Evolutionary conservation across 495 filamentous ascomycete genomes (phyloP).

Genomic region (Friedmanniomyces endolithicus): DNA sequence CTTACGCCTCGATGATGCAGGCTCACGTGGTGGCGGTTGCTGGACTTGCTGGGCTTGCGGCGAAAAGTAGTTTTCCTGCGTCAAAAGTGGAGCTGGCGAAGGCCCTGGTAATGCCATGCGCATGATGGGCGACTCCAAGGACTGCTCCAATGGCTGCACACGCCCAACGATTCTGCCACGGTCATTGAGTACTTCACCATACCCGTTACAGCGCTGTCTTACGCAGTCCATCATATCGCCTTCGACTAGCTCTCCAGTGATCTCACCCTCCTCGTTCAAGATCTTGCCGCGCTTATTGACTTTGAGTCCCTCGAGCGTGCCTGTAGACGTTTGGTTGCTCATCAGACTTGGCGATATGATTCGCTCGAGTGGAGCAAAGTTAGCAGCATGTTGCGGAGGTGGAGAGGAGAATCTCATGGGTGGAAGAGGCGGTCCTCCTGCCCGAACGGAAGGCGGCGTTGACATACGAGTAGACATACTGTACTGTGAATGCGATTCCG

Average conservation of each 20-base stretch:
- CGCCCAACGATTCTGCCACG: slow-evolving; percentile 39
- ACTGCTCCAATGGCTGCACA: slow-evolving; percentile 20
- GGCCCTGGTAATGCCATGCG: background rate
- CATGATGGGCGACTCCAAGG: background rate
- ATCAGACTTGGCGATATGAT: background rate
- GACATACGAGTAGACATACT: background rate
- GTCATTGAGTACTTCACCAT: slow-evolving; percentile 40
- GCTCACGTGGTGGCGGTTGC: background rate
- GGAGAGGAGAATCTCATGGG: background rate
- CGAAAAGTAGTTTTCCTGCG: background rate
- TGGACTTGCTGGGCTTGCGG: background rate
- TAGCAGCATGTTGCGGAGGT: background rate
- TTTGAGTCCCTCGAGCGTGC: slow-evolving; percentile 38
- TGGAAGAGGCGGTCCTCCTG: background rate
- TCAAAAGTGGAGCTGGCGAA: background rate
- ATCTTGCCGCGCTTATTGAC: slow-evolving; percentile 44
- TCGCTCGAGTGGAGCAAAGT: background rate
- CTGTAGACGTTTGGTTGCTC: slow-evolving; percentile 34
- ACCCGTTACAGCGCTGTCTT: slow-evolving; percentile 38
- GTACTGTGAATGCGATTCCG: background rate
- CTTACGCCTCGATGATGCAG: background rate
- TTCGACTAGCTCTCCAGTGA: slow-evolving; percentile 39
- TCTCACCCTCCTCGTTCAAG: slow-evolving; percentile 41
- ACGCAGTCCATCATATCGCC: slow-evolving; percentile 36
- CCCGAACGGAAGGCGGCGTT: background rate